Base-by-base conservation (phyloP, 352 stramenopile species). In the Phytophthora cryptogea region DNA sequence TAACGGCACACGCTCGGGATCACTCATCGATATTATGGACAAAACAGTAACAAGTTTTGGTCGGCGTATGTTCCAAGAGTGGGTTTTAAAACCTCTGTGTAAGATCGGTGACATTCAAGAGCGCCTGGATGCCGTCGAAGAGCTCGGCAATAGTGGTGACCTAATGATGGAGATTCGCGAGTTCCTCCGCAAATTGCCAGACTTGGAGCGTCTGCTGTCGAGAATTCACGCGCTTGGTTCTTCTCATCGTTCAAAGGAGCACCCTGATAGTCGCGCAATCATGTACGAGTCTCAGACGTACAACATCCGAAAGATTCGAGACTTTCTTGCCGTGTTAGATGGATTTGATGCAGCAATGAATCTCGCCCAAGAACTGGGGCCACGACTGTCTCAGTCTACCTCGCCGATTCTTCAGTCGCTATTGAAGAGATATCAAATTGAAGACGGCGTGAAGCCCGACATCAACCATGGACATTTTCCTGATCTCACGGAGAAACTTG, bases 241-340 rank as follows among this genome's bases (percentile, higher is more conserved):
- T 27, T 68, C 76, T 36, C 64, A 97, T 56, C 80, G 90, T 26
- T 90, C 82, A 0, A 67, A 78, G 23, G 75, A 94, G 53, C 97
- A 99, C 72, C 97, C 97, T 0, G 96, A 98, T 65, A 96, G 94
- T 44, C 83, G 97, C 31, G 97, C 97, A 36, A 92, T 99, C 49
- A 96, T 99, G 75, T 99, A 99, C 72, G 97, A 99, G 68, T 85
- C 74, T 14, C 88, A 85, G 48, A 97, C 90, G 53, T 99, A 99
- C 83, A 99, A 98, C 50, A 96, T 96, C 57, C 90, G 95, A 45
- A 99, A 99, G 73, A 98, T 99, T 37, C 86, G 88, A 20, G 86
- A 97, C 54, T 96, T 97, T 32, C 36, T 96, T 4, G 81, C 97
- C 3, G 70, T 98, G 8, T 66, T 99, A 5, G 84, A 93, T 41